A percentile compares a stretch with the other conserved stretches of the same genome.
phyloP scores from a whole-genome alignment of 106 monocot species.

The Dactylorhiza incarnata region DNA sequence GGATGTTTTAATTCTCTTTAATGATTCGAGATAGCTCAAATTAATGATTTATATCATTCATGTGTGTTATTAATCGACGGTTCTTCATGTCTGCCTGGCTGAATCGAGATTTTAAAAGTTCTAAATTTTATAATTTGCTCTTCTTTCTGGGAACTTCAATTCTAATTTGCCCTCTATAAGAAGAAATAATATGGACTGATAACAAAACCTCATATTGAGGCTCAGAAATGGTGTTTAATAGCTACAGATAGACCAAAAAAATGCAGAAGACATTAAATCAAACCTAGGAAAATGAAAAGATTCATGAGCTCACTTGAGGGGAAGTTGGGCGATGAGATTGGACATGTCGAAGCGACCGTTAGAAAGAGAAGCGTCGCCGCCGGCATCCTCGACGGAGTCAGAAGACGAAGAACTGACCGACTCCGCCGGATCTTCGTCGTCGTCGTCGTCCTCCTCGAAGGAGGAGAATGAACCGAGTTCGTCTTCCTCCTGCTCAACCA shows the following conservation, averaged over 20 bases:
- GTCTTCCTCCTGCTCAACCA: constrained; percentile 19
- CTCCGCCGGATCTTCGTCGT: constrained; percentile 11
- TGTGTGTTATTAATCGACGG: no score
- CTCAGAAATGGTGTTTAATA: no score
- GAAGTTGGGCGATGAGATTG: constrained; percentile 33
- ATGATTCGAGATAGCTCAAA: no score
- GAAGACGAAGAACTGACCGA: constrained; percentile 26
- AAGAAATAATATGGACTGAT: no score
- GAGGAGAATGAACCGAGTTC: constrained; percentile 15
- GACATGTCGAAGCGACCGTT: constrained; percentile 36
- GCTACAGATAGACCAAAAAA: not conserved
- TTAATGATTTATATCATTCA: no score
- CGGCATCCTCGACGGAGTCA: constrained; percentile 20
- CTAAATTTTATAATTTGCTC: no score
- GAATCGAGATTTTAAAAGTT: no score
- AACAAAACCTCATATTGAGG: no score
- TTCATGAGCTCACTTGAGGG: constrained; percentile 29
- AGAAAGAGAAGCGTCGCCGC: constrained; percentile 7
- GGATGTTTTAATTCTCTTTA: no score
- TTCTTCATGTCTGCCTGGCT: no score
- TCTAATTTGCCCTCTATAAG: no score
- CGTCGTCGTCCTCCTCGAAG: constrained; percentile 5
- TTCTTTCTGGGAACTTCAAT: no score
- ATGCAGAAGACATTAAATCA: not conserved
- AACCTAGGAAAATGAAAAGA: not conserved